These are phyloP conservation scores for Parathielavia hyrcaniae DNA, from an alignment of 495 filamentous ascomycete genomes.

Conservation along the genomic window DNA sequence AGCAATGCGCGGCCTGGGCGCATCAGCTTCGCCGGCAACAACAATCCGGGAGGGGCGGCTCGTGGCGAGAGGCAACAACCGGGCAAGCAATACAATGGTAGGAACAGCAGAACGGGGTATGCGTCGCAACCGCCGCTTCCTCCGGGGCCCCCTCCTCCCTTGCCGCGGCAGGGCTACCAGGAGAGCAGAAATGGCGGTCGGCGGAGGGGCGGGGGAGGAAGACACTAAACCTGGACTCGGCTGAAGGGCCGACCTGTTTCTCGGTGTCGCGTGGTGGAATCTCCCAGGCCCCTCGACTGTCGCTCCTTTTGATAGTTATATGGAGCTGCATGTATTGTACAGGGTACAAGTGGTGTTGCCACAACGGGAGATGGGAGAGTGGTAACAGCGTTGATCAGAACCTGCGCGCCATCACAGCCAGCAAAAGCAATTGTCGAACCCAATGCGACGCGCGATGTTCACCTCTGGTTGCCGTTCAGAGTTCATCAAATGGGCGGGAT, in stretches of 20 bases:
- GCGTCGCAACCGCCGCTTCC: conserved; percentile 21
- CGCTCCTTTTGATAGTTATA: no score
- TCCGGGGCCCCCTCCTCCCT: conserved; percentile 20
- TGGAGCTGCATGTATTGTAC: not conserved
- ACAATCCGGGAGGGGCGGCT: not conserved
- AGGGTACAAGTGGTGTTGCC: not conserved
- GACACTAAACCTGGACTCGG: not conserved
- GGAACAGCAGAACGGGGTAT: conserved; percentile 1
- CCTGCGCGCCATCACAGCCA: no score
- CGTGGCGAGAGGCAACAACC: not conserved
- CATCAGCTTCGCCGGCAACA: conserved; percentile 32
- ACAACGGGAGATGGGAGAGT: not conserved
- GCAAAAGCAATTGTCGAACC: not conserved
- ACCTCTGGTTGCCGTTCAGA: not conserved
- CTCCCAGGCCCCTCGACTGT: no score
- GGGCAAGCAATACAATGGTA: conserved; percentile 8
- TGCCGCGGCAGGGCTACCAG: conserved; percentile 3
- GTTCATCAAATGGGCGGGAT: not conserved
- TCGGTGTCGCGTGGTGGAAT: not conserved
- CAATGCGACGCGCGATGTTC: not conserved
- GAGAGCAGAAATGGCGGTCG: not conserved
- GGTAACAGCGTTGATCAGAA: no score
- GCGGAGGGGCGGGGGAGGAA: conserved; percentile 9
- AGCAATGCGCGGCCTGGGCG: conserved; percentile 17
- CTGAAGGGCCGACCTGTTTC: not conserved